Evolutionary conservation across 2,329 filamentous ascomycete species (phyloP).

Genomic region (Fonsecaea pedrosoi): DNA sequence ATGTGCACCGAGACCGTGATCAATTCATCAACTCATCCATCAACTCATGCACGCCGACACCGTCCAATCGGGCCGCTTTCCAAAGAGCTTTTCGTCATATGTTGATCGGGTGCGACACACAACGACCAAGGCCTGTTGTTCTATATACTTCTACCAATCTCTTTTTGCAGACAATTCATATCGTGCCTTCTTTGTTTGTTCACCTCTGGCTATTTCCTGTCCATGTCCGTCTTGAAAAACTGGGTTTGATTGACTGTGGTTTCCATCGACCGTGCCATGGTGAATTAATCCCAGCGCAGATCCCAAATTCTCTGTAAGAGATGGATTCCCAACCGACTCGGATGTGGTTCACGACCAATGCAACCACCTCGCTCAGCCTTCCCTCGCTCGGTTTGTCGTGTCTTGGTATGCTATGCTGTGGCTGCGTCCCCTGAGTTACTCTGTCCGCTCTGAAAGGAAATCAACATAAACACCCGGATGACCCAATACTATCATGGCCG

Average conservation of each 20-base stretch:
- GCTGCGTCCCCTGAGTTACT: neutral
- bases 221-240: too few species aligned
- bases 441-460: neutral
- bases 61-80: neutral
- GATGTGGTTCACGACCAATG: conserved; percentile 23
- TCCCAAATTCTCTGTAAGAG: neutral
- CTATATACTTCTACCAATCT: neutral
- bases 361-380: conserved; percentile 21
- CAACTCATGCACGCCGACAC: too few species aligned
- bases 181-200: neutral
- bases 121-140: too few species aligned
- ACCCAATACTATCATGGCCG: too few species aligned
- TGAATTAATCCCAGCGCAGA: neutral
- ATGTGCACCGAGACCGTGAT: too few species aligned
- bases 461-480: neutral
- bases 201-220: neutral
- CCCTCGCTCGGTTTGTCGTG: conserved; percentile 25
- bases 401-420: conserved; percentile 24
- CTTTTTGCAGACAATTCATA: neutral
- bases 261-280: neutral
- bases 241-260: too few species aligned
- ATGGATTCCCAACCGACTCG: conserved; percentile 14
- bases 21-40: too few species aligned
- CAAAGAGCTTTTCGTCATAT: neutral
- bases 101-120: neutral